Percentiles rank a stretch among this genome's conserved stretches.
phyloP scores from a whole-genome alignment of 2,329 filamentous ascomycete species.

The Torrubiella hemipterigena region DNA sequence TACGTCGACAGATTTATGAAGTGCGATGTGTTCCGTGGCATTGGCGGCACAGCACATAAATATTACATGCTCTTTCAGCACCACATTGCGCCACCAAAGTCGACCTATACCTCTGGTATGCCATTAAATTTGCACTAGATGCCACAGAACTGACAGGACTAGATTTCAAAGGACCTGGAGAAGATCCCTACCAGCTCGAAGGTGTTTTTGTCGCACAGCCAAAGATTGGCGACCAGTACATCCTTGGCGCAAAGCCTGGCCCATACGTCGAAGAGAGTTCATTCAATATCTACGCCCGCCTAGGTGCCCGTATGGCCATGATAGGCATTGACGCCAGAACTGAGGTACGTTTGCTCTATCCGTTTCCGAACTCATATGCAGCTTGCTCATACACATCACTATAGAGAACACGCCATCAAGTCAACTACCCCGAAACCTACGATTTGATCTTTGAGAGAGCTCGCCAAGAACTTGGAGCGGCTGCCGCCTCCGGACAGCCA shows the following conservation, averaged over 20 bases:
- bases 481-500: conserved; percentile 53
- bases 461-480: conserved; percentile 59
- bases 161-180: conserved; percentile 28
- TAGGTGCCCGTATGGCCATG: conserved; percentile 75
- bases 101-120: conserved; percentile 70
- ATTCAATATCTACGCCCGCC: conserved; percentile 71
- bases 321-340: conserved; percentile 87
- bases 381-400: no score
- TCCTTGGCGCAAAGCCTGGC: conserved; percentile 63
- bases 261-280: conserved; percentile 87
- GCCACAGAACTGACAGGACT: conserved; percentile 20
- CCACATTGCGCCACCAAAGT: conserved; percentile 71
- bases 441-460: conserved; percentile 70
- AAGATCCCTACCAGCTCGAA: conserved; percentile 61
- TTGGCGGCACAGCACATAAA: conserved; percentile 89
- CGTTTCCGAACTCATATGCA: no score
- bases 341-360: no score
- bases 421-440: conserved; percentile 91
- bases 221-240: conserved; percentile 58
- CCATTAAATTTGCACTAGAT: no score
- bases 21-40: conserved; percentile 80
- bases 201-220: conserved; percentile 56
- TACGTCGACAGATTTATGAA: conserved; percentile 92
- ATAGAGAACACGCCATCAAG: conserved; percentile 83
- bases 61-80: conserved; percentile 99